Base-by-base conservation (phyloP, 1,284 basidiomycete genomes). In the Papiliotrema fonsecae region DNA sequence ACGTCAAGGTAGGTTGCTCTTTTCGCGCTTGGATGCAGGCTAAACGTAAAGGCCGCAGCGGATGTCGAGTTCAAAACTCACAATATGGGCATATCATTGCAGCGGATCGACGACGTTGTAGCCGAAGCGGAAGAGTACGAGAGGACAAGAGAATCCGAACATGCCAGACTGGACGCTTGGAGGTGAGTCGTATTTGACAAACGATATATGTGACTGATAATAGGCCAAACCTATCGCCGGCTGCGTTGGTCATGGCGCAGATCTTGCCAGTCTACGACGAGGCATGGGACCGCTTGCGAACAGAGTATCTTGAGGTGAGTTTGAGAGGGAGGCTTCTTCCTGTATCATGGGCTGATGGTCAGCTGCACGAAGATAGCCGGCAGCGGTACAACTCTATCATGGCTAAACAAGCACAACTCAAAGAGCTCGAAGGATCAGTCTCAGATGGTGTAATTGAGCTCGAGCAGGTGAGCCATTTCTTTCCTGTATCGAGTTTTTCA, bases 261-360 rank as follows among this genome's bases (percentile, higher is more conserved):
- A 60, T 65, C 38, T 47, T 73, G 22, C 64, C 64, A 22, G 42
- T 65, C 16, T 73, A 70, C 50, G 72, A 74, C 48, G 64, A 66
- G 21, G 59, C 63, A 1, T 72, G 66, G 51, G 45, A 43, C 7
- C 45, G 60, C 25, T 50, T 74, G 21, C 47, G 66, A 13, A 55
- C 57, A 40, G 71, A 73, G 53, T 73, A 71, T 48, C 38, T 65
- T 5, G 63, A 58, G 39, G 70, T 70, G 35, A 21, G 37, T 35
- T 18, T 10, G 38, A 4, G 19, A 13, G 9, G 18, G 18, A 21
- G 44, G 50, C n/a, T n/a, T n/a, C 48, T 50, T 19, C 19, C 22
- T 22, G 26, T 9, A 10, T n/a, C 19, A 21, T 9, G 21, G 13
- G 7, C 30, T 41, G 36, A 27, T 22, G 13, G n/a, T n/a, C 40